Percentiles rank a stretch among this genome's conserved stretches.
Evolutionary conservation across 148 eudicot genomes (phyloP).

Genomic region (Drosera capensis): DNA sequence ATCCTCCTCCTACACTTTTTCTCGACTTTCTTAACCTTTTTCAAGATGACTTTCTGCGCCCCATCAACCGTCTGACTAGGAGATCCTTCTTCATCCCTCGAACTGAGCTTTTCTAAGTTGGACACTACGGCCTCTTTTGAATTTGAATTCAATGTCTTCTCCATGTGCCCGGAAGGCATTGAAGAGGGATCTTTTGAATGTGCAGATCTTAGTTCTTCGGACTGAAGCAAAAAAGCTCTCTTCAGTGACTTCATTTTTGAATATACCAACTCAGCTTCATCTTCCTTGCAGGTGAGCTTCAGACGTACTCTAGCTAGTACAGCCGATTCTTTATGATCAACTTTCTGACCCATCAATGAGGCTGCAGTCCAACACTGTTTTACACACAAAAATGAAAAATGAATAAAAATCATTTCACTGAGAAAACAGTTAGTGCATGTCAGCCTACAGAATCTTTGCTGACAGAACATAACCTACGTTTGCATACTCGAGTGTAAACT

Average conservation of each 20-base stretch:
- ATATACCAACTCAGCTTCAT: conserved; percentile 32
- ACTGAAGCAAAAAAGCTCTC: conserved; percentile 24
- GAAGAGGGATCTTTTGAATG: conserved; percentile 8
- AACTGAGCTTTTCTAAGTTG: too few relatives aligned
- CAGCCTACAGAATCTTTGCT: too few relatives aligned
- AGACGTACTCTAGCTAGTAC: conserved; percentile 29
- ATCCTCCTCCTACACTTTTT: conserved; percentile 23
- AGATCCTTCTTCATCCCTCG: too few relatives aligned
- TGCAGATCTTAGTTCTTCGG: conserved; percentile 17
- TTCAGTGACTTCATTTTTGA: conserved; percentile 27
- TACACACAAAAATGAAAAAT: too few relatives aligned
- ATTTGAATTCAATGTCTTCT: too few relatives aligned
- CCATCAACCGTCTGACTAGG: conserved; percentile 3
- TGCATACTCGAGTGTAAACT: too few relatives aligned
- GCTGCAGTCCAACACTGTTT: conserved; percentile 76
- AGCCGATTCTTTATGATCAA: conserved; percentile 48
- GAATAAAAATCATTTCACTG: too few relatives aligned
- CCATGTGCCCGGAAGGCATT: conserved; percentile 9
- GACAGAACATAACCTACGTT: too few relatives aligned
- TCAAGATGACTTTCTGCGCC: conserved; percentile 6
- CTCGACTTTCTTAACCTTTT: conserved; percentile 12
- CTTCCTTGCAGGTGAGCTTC: conserved; percentile 41
- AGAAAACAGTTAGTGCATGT: too few relatives aligned
- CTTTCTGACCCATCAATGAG: conserved; percentile 30
- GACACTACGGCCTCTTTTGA: conserved; percentile 1